Percentiles rank a stretch among this genome's conserved stretches.
Evolutionary conservation across 176 grass and related monocot genomes (phyloP).

Genomic region (Ensete glaucum): DNA sequence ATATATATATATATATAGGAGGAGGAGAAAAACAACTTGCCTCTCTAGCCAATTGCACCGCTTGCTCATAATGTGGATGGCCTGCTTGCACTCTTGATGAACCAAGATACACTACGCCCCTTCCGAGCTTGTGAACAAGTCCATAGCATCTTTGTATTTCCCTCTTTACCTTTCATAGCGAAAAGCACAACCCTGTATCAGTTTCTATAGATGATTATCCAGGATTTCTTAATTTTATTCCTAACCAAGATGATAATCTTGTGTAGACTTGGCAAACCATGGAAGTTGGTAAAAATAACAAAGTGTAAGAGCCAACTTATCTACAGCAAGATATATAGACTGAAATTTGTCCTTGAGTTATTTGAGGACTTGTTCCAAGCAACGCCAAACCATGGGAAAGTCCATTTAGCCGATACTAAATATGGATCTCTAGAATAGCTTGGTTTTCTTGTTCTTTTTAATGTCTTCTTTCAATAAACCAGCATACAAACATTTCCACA

Average conservation of each 20-base stretch:
- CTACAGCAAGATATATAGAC: background rate
- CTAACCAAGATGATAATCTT: background rate
- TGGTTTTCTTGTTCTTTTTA: background rate
- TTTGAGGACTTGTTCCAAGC: too few relatives aligned
- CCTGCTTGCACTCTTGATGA: constrained; percentile 47
- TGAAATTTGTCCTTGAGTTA: too few relatives aligned
- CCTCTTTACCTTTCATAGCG: constrained; percentile 47
- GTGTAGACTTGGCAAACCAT: background rate
- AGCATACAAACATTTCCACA: background rate
- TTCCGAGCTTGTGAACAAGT: constrained; percentile 58
- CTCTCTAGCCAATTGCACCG: constrained; percentile 59
- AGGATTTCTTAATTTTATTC: background rate
- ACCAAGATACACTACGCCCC: constrained; percentile 67
- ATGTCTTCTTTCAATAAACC: background rate
- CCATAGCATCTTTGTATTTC: constrained; percentile 76
- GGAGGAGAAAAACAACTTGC: constrained; percentile 19
- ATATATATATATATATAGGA: too few relatives aligned
- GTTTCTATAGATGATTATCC: background rate
- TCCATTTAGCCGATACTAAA: too few relatives aligned
- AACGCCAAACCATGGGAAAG: too few relatives aligned
- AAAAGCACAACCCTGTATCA: background rate
- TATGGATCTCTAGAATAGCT: too few relatives aligned
- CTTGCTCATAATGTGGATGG: constrained; percentile 54
- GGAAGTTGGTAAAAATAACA: background rate
- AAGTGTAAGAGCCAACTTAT: background rate